These are phyloP conservation scores for Hypoxylon sp. DNA, from an alignment of 2,329 filamentous ascomycete genomes.

Conservation along the genomic window DNA sequence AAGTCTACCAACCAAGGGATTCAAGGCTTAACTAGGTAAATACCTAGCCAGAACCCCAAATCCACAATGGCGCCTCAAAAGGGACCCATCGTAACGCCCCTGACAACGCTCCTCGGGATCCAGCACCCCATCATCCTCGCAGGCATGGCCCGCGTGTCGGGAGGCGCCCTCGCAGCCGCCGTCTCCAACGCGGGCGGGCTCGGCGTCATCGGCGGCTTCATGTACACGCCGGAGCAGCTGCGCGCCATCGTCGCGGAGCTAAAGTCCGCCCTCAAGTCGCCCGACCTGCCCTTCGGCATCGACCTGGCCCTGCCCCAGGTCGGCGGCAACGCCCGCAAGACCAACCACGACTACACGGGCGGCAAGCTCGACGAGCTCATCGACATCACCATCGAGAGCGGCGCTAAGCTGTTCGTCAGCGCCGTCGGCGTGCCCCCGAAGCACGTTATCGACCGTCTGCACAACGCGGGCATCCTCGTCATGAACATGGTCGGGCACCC, in stretches of 20 bases:
- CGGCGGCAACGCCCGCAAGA: conserved; percentile 85
- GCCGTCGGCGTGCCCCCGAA: conserved; percentile 90
- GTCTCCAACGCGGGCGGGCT: conserved; percentile 92
- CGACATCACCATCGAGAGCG: conserved; percentile 85
- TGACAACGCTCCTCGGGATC: conserved; percentile 85
- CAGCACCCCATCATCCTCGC: conserved; percentile 91
- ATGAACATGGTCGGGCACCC: conserved; percentile 99
- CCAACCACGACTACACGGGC: conserved; percentile 95
- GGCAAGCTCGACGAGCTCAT: conserved; percentile 91
- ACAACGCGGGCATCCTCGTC: conserved; percentile 83
- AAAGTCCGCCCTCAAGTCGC: conserved; percentile 78
- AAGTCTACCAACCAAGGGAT: conserved; percentile 1
- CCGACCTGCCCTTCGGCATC: conserved; percentile 86
- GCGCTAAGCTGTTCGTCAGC: conserved; percentile 87
- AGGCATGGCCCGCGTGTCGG: conserved; percentile 91
- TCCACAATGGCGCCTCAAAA: conserved; percentile 57
- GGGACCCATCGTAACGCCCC: conserved; percentile 78
- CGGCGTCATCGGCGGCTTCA: conserved; percentile 79
- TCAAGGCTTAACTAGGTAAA: background rate
- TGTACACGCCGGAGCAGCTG: conserved; percentile 81
- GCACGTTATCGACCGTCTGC: conserved; percentile 80
- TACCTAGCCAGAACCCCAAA: background rate
- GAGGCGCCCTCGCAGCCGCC: conserved; percentile 83
- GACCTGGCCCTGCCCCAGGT: conserved; percentile 93
- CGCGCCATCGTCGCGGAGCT: conserved; percentile 87